Base-by-base conservation (phyloP, 2,329 filamentous ascomycete genomes). In the Xylariaceae sp. region DNA sequence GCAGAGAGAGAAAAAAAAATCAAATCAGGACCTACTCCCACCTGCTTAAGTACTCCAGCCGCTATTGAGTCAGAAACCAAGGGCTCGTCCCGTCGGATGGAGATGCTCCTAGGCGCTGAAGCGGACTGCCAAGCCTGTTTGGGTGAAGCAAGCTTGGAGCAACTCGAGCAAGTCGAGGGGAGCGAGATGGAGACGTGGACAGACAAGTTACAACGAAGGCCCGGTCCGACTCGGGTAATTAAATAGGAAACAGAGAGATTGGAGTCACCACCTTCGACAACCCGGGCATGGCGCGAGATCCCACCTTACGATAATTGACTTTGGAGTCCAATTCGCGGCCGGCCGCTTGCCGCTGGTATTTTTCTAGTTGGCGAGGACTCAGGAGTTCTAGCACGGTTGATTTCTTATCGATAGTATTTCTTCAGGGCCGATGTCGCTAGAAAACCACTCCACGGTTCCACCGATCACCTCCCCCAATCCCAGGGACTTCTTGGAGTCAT, bases 321-420 rank as follows among this genome's bases (percentile, higher is more conserved):
- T 6, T 11, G 11, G 11, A 11, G 21, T 24, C n/a, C 6, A 24
- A 24, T 24, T 24, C 30, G 28, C 14, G 19, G 19, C 17, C 19
- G 14, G 13, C 18, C 13, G 13, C 13, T 18, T 30, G 38, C 11
- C 30, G 21, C 6, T 24, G 21, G 21, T 24, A 11, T 24, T 24
- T 24, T 24, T 24, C 27, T 33, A 31, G 32, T 16, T 5, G 27
- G 28, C 13, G n/a, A 9, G 19, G 26, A 31, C 14, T 9, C 17
- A 30, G 17, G 14, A n/a, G n/a, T n/a, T n/a, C n/a, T n/a, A n/a
- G n/a, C n/a, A 40, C 36, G 37, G 23, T 41, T 39, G 32, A 30
- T 38, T 38, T 31, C 41, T 50, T 50, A 50, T 50, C 47, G 47
- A 50, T 50, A 47, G 40, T 42, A 19, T 19, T n/a, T 40, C 23